Evolutionary conservation across 495 filamentous ascomycete genomes (phyloP), one percentile per base, ranked within the genome.

Genomic region (Xylaria bambusicola): DNA sequence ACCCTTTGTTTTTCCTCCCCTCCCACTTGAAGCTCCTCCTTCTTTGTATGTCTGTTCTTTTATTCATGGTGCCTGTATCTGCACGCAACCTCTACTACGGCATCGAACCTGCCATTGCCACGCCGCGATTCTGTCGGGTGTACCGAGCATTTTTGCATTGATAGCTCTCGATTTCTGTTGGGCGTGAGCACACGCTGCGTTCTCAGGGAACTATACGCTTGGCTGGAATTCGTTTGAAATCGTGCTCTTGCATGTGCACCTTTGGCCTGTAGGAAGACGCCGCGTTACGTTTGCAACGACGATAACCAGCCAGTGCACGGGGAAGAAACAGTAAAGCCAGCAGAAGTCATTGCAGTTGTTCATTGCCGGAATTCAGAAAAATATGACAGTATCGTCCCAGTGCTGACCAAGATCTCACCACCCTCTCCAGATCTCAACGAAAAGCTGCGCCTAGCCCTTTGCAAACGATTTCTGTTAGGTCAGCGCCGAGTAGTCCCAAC

Each of bases 401-500:
- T 56, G 56, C 76, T 77, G 71, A 61, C 67, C 70, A 65, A 61
- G 49, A 70, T 75, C 66, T 60, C n/a, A n/a, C 71, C 68, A 70
- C 66, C 70, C 56, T 71, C 44, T 58, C 46, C 62, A 79, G 77
- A 66, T 74, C 68, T 48, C 71, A 64, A 59, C 71, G 69, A 64
- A 68, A 63, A 66, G 71, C 71, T 36, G 70, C 64, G 58, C 74
- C 75, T 50, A 79, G 75, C 64, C 76, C 77, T 52, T 61, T 75
- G 33, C 74, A 73, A 54, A 74, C 72, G 35, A 75, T 64, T 61
- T 73, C 63, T 40, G 67, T 66, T 44, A 64, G 67, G 54, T 74
- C 71, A 49, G 73, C 75, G 52, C 71, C 75, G 49, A 77, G 71
- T 63, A 73, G 72, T 66, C 71, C 75, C 65, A 73, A 71, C 41